Evolutionary conservation across 2,329 filamentous ascomycete genomes (phyloP).

Genomic region (Bipolaris zeicola): DNA sequence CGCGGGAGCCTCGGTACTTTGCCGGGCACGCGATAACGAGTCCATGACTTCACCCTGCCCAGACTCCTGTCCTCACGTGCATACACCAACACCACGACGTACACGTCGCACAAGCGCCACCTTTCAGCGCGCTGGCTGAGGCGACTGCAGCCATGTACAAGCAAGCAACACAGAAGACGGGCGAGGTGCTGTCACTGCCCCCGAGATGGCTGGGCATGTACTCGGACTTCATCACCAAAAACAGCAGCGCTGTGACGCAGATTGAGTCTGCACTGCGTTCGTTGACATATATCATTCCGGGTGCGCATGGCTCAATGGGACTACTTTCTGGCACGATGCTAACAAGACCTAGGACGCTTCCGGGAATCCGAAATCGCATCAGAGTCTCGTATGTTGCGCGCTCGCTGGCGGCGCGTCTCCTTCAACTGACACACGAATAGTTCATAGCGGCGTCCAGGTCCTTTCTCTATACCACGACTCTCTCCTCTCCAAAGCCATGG

Average conservation of each 20-base stretch:
- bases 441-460: conserved; percentile 87
- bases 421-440: conserved; percentile 44
- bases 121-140: conserved; percentile 21
- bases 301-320: conserved; percentile 50
- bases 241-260: conserved; percentile 89
- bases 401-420: conserved; percentile 7
- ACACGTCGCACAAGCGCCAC: conserved; percentile 22
- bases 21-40: conserved; percentile 14
- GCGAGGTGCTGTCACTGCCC: conserved; percentile 62
- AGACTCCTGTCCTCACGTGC: conserved; percentile 32
- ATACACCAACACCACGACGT: conserved; percentile 16
- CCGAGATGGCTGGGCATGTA: conserved; percentile 74
- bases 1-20: conserved; percentile 41
- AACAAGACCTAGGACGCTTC: conserved; percentile 67
- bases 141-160: conserved; percentile 42
- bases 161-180: conserved; percentile 48
- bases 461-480: conserved; percentile 92
- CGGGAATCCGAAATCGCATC: conserved; percentile 94
- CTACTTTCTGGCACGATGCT: conserved; percentile 16
- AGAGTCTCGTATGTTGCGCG: conserved; percentile 68
- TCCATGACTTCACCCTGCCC: conserved; percentile 34
- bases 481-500: conserved; percentile 72
- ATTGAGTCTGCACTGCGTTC: conserved; percentile 93
- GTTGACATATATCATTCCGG: conserved; percentile 93
- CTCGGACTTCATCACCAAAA: conserved; percentile 91